Base-by-base conservation (phyloP, 139 green algal species). In the Marvania coccoides region DNA sequence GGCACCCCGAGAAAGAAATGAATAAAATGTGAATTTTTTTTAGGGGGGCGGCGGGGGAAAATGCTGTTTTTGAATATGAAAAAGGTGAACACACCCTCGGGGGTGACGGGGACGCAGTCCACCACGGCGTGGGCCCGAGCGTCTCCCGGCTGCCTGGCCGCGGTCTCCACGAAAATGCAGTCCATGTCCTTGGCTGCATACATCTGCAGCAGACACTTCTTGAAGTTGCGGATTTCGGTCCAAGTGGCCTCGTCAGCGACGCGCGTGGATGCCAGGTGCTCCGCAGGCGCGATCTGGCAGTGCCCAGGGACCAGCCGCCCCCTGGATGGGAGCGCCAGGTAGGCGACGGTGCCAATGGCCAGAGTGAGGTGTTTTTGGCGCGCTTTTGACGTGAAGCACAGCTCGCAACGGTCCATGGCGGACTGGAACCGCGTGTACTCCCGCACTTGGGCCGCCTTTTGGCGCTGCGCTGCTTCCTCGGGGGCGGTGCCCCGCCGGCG, bases 141-240 rank as follows among this genome's bases (percentile, higher is more conserved):
- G 54, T 71, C 61, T 15, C 64, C 65, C 51, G 95, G 72, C 6
- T 69, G 47, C 28, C 1, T 29, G 69, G 86, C 80, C 1, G 86
- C 92, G 0, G 86, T 97, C 79, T 98, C 93, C 54, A 95, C 70
- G 76, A 98, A 98, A 8, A 97, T 59, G 4, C 86, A 77, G 13
- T 83, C 63, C 65, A 81, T 65, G 58, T 76, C 85, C 71, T 86
- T 61, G 31, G 26, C 28, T 10, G 65, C 54, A 66, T 35, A 86
- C 88, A 96, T 95, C 65, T 87, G 84, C 5, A 98, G 80, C 24
- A 98, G 79, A 76, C 88, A 96, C 84, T 98, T 98, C 45, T 97
- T 95, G 82, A 98, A 98, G 78, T 98, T 98, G 71, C 92, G 87
- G 34, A 98, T 73, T 79, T 98, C 93, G 0, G 83, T 93, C 87